Base-by-base conservation (phyloP, 345 rosid species). In the Excoecaria agallocha region DNA sequence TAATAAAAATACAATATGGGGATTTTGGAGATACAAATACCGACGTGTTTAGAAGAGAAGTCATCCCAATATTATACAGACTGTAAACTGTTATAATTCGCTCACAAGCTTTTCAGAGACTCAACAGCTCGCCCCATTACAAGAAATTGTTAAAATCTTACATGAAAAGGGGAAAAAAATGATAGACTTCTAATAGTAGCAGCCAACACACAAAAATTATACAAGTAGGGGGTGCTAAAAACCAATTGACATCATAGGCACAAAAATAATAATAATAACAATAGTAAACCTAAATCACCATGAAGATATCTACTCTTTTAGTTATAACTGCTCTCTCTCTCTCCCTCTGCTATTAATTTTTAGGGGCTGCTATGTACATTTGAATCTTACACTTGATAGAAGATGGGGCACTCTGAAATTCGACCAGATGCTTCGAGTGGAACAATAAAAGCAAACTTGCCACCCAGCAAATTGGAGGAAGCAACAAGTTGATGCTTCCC, bases 401-500 rank as follows among this genome's bases (percentile, higher is more conserved):
- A 54, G 16, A 58, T 30, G 11, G 30, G 69, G 70, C 61, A 63
- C 37, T 43, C 57, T 60, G 55, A 39, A 24, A 37, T 61, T 56
- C 60, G 80, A 68, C 75, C 68, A 58, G 76, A 79, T 70, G 69
- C 51, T 60, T 70, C 30, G 54, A 59, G 52, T 70, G 74, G 59
- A 70, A 51, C 0, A 35, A 8, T 52, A 37, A 50, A 67, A 65
- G 77, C 81, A 73, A 78, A 84, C 76, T 80, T 78, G 81, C 70
- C 43, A 77, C 77, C 78, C 64, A 51, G 69, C 71, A 54, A 65
- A 73, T 64, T 56, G 69, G 60, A 55, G 68, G 77, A 61, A 71
- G 86, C 85, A 86, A 74, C 85, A 75, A 76, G 86, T 61, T 59
- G 77, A 77, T 86, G 86, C 84, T 77, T 73, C 74, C 2, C 46